These are phyloP conservation scores for Penicillium fuscoglaucum DNA, from an alignment of 2,329 filamentous ascomycete species.

Conservation along the genomic window DNA sequence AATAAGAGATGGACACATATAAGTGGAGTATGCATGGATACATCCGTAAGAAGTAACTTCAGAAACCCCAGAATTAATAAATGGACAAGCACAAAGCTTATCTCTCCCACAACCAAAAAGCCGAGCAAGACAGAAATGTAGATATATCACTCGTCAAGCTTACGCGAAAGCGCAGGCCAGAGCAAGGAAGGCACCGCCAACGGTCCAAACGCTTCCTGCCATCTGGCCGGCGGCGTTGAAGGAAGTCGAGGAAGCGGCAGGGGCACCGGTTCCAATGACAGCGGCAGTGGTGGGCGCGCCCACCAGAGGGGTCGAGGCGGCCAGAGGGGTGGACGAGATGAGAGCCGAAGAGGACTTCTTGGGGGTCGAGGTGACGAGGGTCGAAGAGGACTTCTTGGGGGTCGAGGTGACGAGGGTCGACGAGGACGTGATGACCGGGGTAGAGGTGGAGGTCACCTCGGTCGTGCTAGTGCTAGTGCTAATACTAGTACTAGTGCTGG, in stretches of 20 bases:
- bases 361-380: slow-evolving; percentile 11
- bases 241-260: slow-evolving; percentile 14
- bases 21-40: slow-evolving; percentile 16
- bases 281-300: slow-evolving; percentile 3
- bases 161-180: slow-evolving; percentile 31
- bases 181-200: slow-evolving; percentile 30
- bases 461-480: slow-evolving; percentile 1
- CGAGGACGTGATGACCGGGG: slow-evolving; percentile 13
- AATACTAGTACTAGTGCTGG: slow-evolving; percentile 8
- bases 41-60: slow-evolving; percentile 23
- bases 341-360: slow-evolving; percentile 19
- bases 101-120: not conserved
- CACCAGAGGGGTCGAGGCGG: slow-evolving; percentile 13
- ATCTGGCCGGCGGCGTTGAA: slow-evolving; percentile 27
- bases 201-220: slow-evolving; percentile 26
- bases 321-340: slow-evolving; percentile 17
- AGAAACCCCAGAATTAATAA: slow-evolving; percentile 11
- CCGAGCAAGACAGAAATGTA: not conserved
- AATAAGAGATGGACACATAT: slow-evolving; percentile 23
- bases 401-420: slow-evolving; percentile 7
- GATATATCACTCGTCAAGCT: not conserved
- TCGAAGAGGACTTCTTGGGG: slow-evolving; percentile 20
- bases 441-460: slow-evolving; percentile 8
- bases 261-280: slow-evolving; percentile 10
- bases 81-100: not conserved